Evolutionary conservation across 179 eudicot species (phyloP).

Genomic region (Monotropa hypopitys): DNA sequence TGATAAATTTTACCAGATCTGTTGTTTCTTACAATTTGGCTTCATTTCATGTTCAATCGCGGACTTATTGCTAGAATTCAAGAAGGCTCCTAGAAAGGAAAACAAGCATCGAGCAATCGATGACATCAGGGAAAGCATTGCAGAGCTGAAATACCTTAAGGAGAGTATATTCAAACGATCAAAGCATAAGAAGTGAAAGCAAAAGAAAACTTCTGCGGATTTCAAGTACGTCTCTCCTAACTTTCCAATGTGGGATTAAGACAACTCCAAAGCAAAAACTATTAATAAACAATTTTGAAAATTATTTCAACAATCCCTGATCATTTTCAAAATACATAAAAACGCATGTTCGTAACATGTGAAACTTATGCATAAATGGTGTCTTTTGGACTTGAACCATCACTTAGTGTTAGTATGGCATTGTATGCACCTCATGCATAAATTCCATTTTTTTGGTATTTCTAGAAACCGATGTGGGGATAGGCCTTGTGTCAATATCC

Average conservation of each 20-base stretch:
- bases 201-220: background rate
- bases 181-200: conserved; percentile 30
- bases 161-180: conserved; percentile 50
- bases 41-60: background rate
- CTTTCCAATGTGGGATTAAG: no score
- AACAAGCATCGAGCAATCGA: conserved; percentile 75
- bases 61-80: conserved; percentile 17
- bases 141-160: conserved; percentile 67
- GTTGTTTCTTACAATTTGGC: background rate
- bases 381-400: no score
- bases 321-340: no score
- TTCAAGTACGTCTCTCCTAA: no score
- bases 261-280: background rate
- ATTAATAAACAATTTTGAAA: background rate
- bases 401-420: no score
- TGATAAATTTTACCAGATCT: background rate
- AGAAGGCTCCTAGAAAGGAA: conserved; percentile 60
- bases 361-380: no score
- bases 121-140: conserved; percentile 82
- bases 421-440: no score
- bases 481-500: no score
- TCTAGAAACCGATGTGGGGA: no score
- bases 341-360: no score
- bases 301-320: no score
- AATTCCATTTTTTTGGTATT: no score